phyloP scores from a whole-genome alignment of 1,284 basidiomycete genomes.

The Apiotrichum laibachii region DNA sequence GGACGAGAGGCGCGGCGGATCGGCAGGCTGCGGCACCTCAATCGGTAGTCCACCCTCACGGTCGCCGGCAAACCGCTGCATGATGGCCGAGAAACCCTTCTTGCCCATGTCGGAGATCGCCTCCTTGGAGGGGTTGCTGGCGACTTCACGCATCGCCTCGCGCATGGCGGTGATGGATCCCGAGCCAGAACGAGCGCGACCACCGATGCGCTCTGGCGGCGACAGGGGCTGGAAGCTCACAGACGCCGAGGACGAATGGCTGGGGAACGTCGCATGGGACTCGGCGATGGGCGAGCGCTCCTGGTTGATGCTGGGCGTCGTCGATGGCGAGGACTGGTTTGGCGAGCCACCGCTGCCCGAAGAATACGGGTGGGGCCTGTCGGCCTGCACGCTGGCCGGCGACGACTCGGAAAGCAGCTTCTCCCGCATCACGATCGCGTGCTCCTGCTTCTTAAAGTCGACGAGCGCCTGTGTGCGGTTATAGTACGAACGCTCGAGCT shows the following conservation, averaged over 20 bases:
- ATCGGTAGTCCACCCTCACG: slow-evolving; percentile 22
- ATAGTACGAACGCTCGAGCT: slow-evolving; percentile 69
- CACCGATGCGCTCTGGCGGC: neutral
- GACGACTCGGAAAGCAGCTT: slow-evolving; percentile 44
- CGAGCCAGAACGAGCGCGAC: slow-evolving; percentile 31
- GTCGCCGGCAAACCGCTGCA: slow-evolving; percentile 46
- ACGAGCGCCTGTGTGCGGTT: slow-evolving; percentile 80
- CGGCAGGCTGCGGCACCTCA: neutral
- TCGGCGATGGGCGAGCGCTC: neutral
- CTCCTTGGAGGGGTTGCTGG: slow-evolving; percentile 44
- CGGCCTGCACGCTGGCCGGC: slow-evolving; percentile 7
- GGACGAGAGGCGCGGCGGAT: neutral
- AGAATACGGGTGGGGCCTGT: slow-evolving; percentile 19
- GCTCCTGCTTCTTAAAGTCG: slow-evolving; percentile 48
- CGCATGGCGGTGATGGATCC: slow-evolving; percentile 9
- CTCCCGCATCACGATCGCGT: slow-evolving; percentile 48
- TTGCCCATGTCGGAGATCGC: slow-evolving; percentile 49
- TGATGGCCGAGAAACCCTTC: slow-evolving; percentile 49
- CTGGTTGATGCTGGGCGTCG: neutral
- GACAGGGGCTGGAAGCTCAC: neutral
- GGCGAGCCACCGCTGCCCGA: neutral
- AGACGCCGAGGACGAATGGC: neutral
- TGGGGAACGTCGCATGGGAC: neutral
- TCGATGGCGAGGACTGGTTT: neutral
- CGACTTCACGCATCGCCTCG: neutral